phyloP scores from a whole-genome alignment of 1,139 yeast species.

The Geotrichum reessii region DNA sequence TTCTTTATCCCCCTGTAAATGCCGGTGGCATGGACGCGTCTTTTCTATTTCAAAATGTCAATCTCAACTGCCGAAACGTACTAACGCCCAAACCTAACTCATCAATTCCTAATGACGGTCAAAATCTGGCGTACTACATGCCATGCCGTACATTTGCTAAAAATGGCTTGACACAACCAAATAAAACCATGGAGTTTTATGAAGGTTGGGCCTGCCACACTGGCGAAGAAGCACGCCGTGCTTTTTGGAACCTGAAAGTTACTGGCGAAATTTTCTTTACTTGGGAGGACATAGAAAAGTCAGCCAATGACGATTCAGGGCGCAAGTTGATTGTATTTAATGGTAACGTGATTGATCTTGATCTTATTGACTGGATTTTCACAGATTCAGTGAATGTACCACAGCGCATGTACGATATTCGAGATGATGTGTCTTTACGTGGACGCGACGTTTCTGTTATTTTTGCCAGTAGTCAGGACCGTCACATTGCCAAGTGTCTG shows the following conservation, averaged over 20 bases:
- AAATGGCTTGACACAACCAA: conserved; percentile 39
- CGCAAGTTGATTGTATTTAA: conserved; percentile 70
- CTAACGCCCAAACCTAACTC: conserved; percentile 37
- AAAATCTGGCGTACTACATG: conserved; percentile 79
- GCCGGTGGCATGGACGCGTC: conserved; percentile 71
- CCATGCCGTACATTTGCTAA: conserved; percentile 68
- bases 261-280: conserved; percentile 69
- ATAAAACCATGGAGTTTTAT: conserved; percentile 41
- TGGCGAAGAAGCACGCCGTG: conserved; percentile 50
- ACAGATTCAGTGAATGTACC: conserved; percentile 50
- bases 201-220: conserved; percentile 79
- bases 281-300: conserved; percentile 60
- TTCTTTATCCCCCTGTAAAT: conserved; percentile 36
- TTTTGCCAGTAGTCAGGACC: conserved; percentile 30
- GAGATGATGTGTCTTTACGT: conserved; percentile 40
- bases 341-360: conserved; percentile 76
- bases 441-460: conserved; percentile 18
- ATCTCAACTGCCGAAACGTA: conserved; percentile 72
- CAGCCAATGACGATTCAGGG: conserved; percentile 40
- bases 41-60: conserved; percentile 77
- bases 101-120: conserved; percentile 56
- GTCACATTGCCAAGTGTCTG: conserved; percentile 62
- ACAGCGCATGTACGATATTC: conserved; percentile 55
- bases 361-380: conserved; percentile 60
- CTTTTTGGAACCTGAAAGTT: conserved; percentile 52